Evolutionary conservation across 1,139 yeast genomes (phyloP).

Genomic region (Pichia sp.): DNA sequence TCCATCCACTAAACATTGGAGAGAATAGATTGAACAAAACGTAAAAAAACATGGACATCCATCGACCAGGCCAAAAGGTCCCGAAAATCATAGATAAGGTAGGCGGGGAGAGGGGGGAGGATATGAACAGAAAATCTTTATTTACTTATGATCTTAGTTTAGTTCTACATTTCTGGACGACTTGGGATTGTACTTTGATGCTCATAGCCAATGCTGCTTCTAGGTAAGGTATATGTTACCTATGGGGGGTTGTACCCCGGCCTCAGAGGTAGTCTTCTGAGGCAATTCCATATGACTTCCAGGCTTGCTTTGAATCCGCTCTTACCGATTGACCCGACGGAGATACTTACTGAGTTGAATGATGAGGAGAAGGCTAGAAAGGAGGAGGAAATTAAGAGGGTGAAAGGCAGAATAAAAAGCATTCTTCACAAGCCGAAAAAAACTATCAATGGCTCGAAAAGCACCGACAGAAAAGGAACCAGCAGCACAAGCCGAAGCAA

Average conservation of each 20-base stretch:
- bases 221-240: background rate
- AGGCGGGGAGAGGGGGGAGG: too few species aligned
- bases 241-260: background rate
- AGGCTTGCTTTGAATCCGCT: conserved; percentile 30
- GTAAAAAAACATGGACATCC: background rate
- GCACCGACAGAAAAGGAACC: background rate
- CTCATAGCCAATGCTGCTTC: background rate
- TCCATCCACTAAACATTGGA: too few species aligned
- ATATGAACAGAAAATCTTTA: too few species aligned
- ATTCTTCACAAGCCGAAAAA: conserved; percentile 3
- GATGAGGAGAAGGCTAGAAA: conserved; percentile 14
- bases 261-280: background rate
- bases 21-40: too few species aligned
- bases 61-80: background rate
- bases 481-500: background rate
- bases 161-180: too few species aligned
- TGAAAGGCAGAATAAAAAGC: conserved; percentile 6
- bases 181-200: too few species aligned
- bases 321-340: conserved; percentile 31
- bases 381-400: conserved; percentile 5
- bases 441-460: background rate
- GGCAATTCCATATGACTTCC: conserved; percentile 6
- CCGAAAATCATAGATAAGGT: background rate
- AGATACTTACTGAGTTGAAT: conserved; percentile 13
- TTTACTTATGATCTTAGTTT: too few species aligned